A percentile compares a stretch with the other conserved stretches of the same genome.
phyloP scores from a whole-genome alignment of 2,329 filamentous ascomycete species.

The Fusarium nelsonii region DNA sequence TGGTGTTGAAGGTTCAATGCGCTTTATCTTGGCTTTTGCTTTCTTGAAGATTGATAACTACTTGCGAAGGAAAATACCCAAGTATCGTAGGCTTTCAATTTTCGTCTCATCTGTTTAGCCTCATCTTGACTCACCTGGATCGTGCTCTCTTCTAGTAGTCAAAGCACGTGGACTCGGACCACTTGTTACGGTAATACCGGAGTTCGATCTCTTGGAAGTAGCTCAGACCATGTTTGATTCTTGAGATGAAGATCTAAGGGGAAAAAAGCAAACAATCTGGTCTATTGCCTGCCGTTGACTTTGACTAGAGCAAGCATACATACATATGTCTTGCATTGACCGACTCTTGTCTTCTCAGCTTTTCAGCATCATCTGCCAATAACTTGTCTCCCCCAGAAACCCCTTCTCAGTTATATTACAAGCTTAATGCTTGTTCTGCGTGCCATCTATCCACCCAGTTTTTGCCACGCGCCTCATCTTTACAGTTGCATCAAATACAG shows the following conservation, averaged over 20 bases:
- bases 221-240: slow-evolving; percentile 1
- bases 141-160: slow-evolving; percentile 1
- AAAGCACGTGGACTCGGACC: slow-evolving; percentile 1
- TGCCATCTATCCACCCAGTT: slow-evolving; percentile 7
- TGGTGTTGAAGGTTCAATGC: no score
- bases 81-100: neutral
- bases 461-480: slow-evolving; percentile 39
- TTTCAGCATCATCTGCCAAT: neutral
- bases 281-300: neutral
- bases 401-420: slow-evolving; percentile 5
- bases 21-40: no score
- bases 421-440: slow-evolving; percentile 36
- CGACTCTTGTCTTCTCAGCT: slow-evolving; percentile 23
- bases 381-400: neutral
- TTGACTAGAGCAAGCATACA: neutral
- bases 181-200: neutral
- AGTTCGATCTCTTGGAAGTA: slow-evolving; percentile 10
- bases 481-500: neutral
- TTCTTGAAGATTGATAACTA: neutral
- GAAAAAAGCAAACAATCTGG: neutral
- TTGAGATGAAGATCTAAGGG: neutral
- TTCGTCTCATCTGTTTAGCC: slow-evolving; percentile 6
- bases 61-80: neutral
- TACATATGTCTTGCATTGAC: slow-evolving; percentile 32
- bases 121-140: slow-evolving; percentile 15